These are phyloP conservation scores for Oryza officinalis DNA, from an alignment of 176 grass and related monocot species.

Conservation along the genomic window DNA sequence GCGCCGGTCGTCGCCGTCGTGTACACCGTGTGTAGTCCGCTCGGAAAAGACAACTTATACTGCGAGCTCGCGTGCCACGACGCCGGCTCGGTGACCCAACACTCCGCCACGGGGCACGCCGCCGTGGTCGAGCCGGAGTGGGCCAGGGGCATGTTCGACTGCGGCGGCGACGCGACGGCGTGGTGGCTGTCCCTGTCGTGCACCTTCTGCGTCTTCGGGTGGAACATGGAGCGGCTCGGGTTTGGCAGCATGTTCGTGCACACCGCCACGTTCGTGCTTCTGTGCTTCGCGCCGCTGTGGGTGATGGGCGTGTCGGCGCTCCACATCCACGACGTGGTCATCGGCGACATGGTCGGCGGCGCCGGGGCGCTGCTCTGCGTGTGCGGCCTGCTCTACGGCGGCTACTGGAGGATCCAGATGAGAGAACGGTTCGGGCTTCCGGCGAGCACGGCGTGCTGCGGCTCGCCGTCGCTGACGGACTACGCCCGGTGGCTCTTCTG, in stretches of 20 bases:
- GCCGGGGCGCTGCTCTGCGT: slow-evolving; percentile 59
- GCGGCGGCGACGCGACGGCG: not conserved
- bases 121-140: slow-evolving; percentile 60
- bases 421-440: slow-evolving; percentile 54
- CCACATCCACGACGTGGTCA: slow-evolving; percentile 43
- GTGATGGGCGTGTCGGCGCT: slow-evolving; percentile 72
- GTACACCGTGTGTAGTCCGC: slow-evolving; percentile 60
- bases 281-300: slow-evolving; percentile 75
- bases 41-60: slow-evolving; percentile 37
- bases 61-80: not conserved
- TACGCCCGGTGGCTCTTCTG: slow-evolving; percentile 81
- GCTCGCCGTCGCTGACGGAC: slow-evolving; percentile 55
- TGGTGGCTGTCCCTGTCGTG: slow-evolving; percentile 57
- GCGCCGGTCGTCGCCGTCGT: slow-evolving; percentile 52
- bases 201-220: slow-evolving; percentile 75
- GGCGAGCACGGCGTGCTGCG: slow-evolving; percentile 31
- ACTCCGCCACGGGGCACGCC: not conserved
- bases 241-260: slow-evolving; percentile 75
- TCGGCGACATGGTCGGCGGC: slow-evolving; percentile 50
- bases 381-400: slow-evolving; percentile 68
- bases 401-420: slow-evolving; percentile 83
- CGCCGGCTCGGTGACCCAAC: not conserved
- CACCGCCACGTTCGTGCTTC: slow-evolving; percentile 58
- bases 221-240: slow-evolving; percentile 78
- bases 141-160: slow-evolving; percentile 62